Evolutionary conservation across 768 basidiomycete genomes (phyloP).

Genomic region (Paxillus involutus): DNA sequence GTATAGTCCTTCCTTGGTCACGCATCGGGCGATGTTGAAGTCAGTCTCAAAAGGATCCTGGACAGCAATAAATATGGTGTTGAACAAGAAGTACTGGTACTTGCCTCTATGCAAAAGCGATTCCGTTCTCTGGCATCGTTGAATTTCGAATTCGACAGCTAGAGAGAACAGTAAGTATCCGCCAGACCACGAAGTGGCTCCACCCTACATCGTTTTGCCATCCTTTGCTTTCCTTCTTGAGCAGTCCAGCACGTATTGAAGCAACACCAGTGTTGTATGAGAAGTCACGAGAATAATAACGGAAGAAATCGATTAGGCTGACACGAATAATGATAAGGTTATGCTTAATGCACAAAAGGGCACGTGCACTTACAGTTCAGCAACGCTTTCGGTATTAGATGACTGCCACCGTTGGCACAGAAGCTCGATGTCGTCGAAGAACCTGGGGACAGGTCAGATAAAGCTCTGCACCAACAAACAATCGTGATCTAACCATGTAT

Average conservation of each 20-base stretch:
- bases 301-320: constrained; percentile 97
- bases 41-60: constrained; percentile 97
- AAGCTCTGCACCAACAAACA: constrained; percentile 14
- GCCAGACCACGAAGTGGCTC: not conserved
- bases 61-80: constrained; percentile 1
- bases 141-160: constrained; percentile 56
- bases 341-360: not conserved
- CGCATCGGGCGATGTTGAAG: constrained; percentile 95
- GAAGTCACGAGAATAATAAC: constrained; percentile 94
- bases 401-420: constrained; percentile 91
- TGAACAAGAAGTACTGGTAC: constrained; percentile 10
- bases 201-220: constrained; percentile 89
- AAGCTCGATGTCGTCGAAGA: constrained; percentile 96
- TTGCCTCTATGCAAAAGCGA: constrained; percentile 92
- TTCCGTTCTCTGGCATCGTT: constrained; percentile 85
- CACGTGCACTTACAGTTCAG: constrained; percentile 70
- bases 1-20: constrained; percentile 94
- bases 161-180: constrained; percentile 6
- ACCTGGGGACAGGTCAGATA: constrained; percentile 45
- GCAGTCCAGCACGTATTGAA: constrained; percentile 83
- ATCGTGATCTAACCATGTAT: constrained; percentile 61
- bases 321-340: constrained; percentile 9
- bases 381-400: constrained; percentile 89
- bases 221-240: constrained; percentile 91
- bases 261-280: constrained; percentile 88